Percentiles rank a stretch among this genome's conserved stretches.
Evolutionary conservation across 164 flowering plant genomes (phyloP).

Genomic region (Liquidambar formosana): DNA sequence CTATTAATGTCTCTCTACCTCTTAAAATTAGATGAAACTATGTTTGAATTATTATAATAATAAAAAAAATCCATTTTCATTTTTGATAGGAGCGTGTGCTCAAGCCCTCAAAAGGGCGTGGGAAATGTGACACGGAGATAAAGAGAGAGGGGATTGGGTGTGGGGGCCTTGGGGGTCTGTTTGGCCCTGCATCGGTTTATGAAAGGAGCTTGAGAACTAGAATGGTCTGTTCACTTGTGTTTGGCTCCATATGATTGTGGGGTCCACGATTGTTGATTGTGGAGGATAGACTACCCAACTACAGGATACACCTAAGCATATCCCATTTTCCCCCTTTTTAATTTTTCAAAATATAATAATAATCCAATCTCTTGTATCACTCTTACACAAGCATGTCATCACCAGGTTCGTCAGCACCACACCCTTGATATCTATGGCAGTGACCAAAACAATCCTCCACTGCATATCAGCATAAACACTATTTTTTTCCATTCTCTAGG

Average conservation of each 20-base stretch:
- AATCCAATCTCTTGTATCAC: neutral
- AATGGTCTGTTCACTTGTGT: conserved; percentile 21
- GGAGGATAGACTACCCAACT: conserved; percentile 29
- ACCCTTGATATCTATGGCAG: neutral
- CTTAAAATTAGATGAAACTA: too few relatives aligned
- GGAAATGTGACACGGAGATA: conserved; percentile 4
- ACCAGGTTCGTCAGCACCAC: conserved; percentile 22
- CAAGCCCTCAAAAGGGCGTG: too few relatives aligned
- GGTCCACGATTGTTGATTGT: too few relatives aligned
- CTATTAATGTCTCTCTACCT: too few relatives aligned
- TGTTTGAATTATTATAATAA: too few relatives aligned
- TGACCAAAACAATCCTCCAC: too few relatives aligned
- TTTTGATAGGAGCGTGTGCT: too few relatives aligned
- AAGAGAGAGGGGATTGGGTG: neutral
- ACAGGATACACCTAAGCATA: neutral
- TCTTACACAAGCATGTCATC: conserved; percentile 44
- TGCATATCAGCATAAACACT: too few relatives aligned
- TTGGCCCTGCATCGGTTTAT: neutral
- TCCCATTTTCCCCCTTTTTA: conserved; percentile 13
- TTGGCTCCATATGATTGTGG: conserved; percentile 8
- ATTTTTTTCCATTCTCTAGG: too few relatives aligned
- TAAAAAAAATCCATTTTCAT: too few relatives aligned
- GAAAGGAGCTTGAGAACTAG: conserved; percentile 56
- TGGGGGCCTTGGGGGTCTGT: too few relatives aligned
- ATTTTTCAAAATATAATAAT: too few relatives aligned